Conservation (phyloP, 805 yeast genomes). For the Zygosaccharomyces siamensis region DNA sequence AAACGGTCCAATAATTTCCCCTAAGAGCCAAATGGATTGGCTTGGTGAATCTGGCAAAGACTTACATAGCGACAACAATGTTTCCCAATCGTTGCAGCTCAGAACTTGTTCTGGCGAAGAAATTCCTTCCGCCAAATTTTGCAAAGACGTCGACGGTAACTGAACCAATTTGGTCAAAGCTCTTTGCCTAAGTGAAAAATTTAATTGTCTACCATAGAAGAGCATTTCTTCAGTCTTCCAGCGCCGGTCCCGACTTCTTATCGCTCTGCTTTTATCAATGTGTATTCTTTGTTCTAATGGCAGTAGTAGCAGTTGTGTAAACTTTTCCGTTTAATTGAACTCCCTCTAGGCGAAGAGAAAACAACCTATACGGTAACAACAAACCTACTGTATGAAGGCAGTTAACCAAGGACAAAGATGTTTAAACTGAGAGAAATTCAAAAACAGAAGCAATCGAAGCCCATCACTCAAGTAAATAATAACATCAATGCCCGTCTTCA, state of each 20-base stretch:
- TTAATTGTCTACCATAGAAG: background rate
- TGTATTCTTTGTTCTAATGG: too few relatives aligned
- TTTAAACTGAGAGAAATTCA: slow-evolving; percentile 3
- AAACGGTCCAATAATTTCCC: slow-evolving; percentile 42
- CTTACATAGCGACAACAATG: slow-evolving; percentile 47
- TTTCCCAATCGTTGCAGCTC: slow-evolving; percentile 46
- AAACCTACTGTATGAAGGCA: background rate
- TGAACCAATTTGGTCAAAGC: slow-evolving; percentile 26
- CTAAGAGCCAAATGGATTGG: slow-evolving; percentile 39
- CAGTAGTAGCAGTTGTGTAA: too few relatives aligned
- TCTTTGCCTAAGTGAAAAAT: slow-evolving; percentile 20
- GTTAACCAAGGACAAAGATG: background rate
- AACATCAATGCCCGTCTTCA: slow-evolving; percentile 18
- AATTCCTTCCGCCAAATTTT: background rate
- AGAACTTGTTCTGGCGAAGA: slow-evolving; percentile 13
- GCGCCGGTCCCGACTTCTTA: background rate
- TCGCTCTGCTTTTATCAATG: background rate
- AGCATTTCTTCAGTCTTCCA: background rate
- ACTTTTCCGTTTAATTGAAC: too few relatives aligned
- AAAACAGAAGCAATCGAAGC: background rate
- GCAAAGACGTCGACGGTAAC: slow-evolving; percentile 5
- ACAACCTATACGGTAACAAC: background rate
- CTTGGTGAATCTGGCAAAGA: slow-evolving; percentile 32
- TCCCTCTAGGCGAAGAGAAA: too few relatives aligned
- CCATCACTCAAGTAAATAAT: background rate